Base-by-base conservation (phyloP, 805 yeast genomes). In the Saccharomycopsis oosterbeekiorum region DNA sequence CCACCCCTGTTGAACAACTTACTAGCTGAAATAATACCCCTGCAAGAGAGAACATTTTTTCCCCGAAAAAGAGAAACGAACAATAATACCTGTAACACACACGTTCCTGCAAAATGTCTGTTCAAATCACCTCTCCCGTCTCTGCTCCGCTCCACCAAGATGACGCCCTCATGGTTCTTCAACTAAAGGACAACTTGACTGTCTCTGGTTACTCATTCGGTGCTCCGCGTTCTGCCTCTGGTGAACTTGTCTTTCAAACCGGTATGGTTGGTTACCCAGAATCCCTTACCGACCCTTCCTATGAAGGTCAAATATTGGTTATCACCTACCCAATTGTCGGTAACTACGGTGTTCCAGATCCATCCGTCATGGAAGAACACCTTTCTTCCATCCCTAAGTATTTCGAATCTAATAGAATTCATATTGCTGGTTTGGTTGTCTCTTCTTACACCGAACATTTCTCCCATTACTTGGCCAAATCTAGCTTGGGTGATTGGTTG, bases 231-330 rank as follows among this genome's bases (percentile, higher is more conserved):
- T 74, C 96, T 29, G 84, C 85, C 61, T 96, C 98, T 61, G 99
- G 99, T 81, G 99, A 94, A 78, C 84, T 96, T 69, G 99, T 94
- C 64, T 94, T 94, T 84, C 98, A 96, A 77, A 94, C 99, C 65
- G 98, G 99, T 79, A 92, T 94, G 97, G 98, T 94, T 68, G 99
- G 99, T 65, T 94, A 94, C 74, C 99, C 98, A 51, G 99, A 94
- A 76, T 85, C 97, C 59, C 84, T 94, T 74, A 91, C 99, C 50
- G 99, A 94, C 76, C 99, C 99, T 64, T 94, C 98, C 55, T 94
- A 94, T 76, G 92, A 89, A 72, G 99, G 99, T 66, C 99, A 94
- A 77, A 93, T 94, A 71, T 78, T 94, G 73, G 97, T 94, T 66
- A 88, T 94, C 75, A 94, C 99, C 60, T 94, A 85, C 75, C 99